Base-by-base conservation (phyloP, 495 filamentous ascomycete species). In the Annulohypoxylon nitens region DNA sequence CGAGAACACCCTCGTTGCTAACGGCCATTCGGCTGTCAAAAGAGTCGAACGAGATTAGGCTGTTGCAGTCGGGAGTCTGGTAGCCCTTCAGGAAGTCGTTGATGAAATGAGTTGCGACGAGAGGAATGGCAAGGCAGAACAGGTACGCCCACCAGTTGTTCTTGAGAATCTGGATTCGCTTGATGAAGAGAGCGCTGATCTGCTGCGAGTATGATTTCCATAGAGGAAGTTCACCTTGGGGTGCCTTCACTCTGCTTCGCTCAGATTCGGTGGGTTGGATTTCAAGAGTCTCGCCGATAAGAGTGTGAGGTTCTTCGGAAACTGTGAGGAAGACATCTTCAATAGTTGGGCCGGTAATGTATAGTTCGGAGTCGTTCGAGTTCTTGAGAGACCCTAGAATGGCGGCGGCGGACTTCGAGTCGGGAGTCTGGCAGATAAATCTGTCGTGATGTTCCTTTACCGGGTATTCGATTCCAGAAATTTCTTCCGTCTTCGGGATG, bases 291-390 rank as follows among this genome's bases (percentile, higher is more conserved):
- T 72, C 66, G 4, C 67, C 70, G 50, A 69, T 51, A 60, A 81
- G 76, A 12, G 79, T 74, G 33, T 78, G 69, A 47, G 82, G 77
- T 70, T 93, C 90, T 45, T 88, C 88, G 0, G 91, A 90, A 37
- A 93, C 83, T 48, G 89, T 90, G 16, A 93, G 81, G 78, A 94
- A 94, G 0, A 93, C 89, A 71, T 92, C 90, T 70, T 92, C 90
- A 51, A 94, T 91, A 0, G 90, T 92, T 6, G 92, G 92, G 0
- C 91, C 91, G 39, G 84, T 86, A 47, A 93, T 85, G 37, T 89
- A 87, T 76, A 91, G 90, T n/a, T 91, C 87, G 1, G 79, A 80
- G 30, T 89, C 78, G 0, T 81, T 84, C 3, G 82, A 76, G 0
- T 76, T 71, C 72, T 93, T 90, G 4, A 93, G 80, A 8, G 75